These are phyloP conservation scores for Aschersonia sp. DNA, from an alignment of 2,329 filamentous ascomycete species.

Conservation along the genomic window DNA sequence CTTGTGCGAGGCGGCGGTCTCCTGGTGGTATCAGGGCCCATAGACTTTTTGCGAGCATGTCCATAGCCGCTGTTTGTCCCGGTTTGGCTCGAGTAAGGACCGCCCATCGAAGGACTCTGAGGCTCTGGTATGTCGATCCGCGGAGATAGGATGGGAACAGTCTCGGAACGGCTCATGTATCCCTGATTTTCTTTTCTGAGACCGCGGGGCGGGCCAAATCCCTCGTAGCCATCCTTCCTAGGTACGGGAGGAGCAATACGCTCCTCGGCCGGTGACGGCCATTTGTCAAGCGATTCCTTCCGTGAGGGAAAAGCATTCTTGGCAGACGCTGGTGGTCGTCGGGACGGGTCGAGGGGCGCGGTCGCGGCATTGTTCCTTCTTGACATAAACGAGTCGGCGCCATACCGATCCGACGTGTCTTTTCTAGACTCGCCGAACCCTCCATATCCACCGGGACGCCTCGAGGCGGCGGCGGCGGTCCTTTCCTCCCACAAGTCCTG, in stretches of 20 bases:
- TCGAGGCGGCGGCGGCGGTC: neutral
- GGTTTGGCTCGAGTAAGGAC: neutral
- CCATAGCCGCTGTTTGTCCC: conserved; percentile 6
- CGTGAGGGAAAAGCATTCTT: conserved; percentile 18
- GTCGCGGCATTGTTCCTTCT: conserved; percentile 53
- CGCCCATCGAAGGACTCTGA: neutral
- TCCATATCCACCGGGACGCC: conserved; percentile 33
- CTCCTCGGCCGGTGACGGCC: conserved; percentile 1
- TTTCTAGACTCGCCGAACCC: conserved; percentile 18
- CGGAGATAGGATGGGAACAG: conserved; percentile 31
- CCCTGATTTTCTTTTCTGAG: conserved; percentile 22
- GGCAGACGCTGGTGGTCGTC: conserved; percentile 15
- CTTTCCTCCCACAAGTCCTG: neutral
- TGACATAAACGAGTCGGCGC: conserved; percentile 31
- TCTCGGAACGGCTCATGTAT: conserved; percentile 31
- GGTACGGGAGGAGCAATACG: conserved; percentile 21
- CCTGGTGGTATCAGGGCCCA: conserved; percentile 34
- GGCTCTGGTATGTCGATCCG: conserved; percentile 12
- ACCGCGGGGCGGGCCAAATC: conserved; percentile 34
- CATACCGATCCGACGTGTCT: conserved; percentile 2
- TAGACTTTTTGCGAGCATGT: conserved; percentile 23
- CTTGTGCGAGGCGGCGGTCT: conserved; percentile 38
- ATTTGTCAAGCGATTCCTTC: conserved; percentile 13
- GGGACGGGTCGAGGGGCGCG: conserved; percentile 45
- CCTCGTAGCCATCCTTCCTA: conserved; percentile 40